These are phyloP conservation scores for Puccinellia tenuiflora DNA, from an alignment of 176 grass and related monocot genomes.

Conservation along the genomic window DNA sequence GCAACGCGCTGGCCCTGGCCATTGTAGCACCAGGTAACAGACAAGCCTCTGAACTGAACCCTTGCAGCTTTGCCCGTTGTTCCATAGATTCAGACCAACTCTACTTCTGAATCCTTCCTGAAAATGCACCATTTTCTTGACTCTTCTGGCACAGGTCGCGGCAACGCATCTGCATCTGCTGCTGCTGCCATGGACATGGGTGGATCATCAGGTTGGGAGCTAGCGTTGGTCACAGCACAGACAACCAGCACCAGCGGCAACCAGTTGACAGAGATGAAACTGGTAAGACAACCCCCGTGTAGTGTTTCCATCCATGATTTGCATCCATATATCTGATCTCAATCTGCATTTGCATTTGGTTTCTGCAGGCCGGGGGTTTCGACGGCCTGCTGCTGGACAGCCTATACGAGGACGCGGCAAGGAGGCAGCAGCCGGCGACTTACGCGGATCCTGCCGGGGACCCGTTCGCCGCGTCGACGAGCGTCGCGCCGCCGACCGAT, in stretches of 20 bases:
- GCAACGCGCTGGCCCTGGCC: constrained; percentile 69
- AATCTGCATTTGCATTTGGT: background rate
- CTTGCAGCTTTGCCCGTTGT: background rate
- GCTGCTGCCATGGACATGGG: background rate
- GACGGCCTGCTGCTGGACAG: constrained; percentile 69
- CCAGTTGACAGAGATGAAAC: constrained; percentile 41
- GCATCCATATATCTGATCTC: background rate
- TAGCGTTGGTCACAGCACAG: constrained; percentile 52
- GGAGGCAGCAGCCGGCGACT: constrained; percentile 30
- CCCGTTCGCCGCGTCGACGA: constrained; percentile 55
- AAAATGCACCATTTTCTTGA: no score
- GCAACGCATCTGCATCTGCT: background rate
- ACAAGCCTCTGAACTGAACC: background rate
- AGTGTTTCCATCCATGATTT: background rate
- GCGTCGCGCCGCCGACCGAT: constrained; percentile 42
- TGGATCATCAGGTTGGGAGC: constrained; percentile 70
- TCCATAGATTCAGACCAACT: background rate
- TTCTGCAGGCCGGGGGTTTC: constrained; percentile 68
- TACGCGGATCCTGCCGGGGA: constrained; percentile 20
- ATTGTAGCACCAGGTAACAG: constrained; percentile 46
- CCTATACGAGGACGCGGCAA: constrained; percentile 52
- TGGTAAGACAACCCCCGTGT: constrained; percentile 26
- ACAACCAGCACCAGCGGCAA: constrained; percentile 19
- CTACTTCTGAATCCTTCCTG: background rate
- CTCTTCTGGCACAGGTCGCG: background rate